Percentiles rank a stretch among this genome's conserved stretches.
Conservation (phyloP, 352 stramenopile genomes). For the Peronospora farinosa region DNA sequence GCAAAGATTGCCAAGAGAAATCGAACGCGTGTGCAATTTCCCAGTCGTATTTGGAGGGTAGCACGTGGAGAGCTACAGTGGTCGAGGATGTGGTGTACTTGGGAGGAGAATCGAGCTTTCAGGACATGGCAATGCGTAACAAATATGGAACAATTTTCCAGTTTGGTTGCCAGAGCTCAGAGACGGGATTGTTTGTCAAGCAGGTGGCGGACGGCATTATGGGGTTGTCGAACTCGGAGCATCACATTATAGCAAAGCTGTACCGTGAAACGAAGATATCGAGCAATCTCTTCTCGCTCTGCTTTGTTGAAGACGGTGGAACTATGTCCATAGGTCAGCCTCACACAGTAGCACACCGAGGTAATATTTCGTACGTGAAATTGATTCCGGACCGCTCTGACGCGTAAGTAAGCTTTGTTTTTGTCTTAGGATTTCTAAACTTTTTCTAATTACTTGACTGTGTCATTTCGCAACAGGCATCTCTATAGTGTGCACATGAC, state of each 20-base stretch:
- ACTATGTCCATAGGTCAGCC: conserved; percentile 60
- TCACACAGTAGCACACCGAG: conserved; percentile 43
- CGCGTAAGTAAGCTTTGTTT: conserved; percentile 9
- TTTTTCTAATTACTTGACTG: conserved; percentile 2
- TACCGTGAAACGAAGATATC: conserved; percentile 75
- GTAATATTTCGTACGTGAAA: conserved; percentile 54
- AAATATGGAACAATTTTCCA: conserved; percentile 69
- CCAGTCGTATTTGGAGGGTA: conserved; percentile 82
- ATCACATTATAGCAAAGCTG: conserved; percentile 72
- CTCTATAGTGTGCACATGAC: conserved; percentile 69
- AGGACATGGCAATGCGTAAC: conserved; percentile 44
- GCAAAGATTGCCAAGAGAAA: conserved; percentile 35
- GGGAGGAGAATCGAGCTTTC: conserved; percentile 48
- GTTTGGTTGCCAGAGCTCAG: conserved; percentile 73
- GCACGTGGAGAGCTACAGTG: conserved; percentile 72
- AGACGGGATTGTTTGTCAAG: conserved; percentile 76
- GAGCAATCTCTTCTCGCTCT: conserved; percentile 72
- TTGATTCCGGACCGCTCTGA: conserved; percentile 34
- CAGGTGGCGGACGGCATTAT: conserved; percentile 84
- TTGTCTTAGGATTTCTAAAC: background rate
- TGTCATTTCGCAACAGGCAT: conserved; percentile 18
- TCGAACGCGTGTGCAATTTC: conserved; percentile 61
- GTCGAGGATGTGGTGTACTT: conserved; percentile 79
- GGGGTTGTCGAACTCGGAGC: conserved; percentile 65
- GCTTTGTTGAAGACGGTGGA: conserved; percentile 62